Evolutionary conservation across 2,329 filamentous ascomycete species (phyloP).

Genomic region (Ophioceras dolichostomum): DNA sequence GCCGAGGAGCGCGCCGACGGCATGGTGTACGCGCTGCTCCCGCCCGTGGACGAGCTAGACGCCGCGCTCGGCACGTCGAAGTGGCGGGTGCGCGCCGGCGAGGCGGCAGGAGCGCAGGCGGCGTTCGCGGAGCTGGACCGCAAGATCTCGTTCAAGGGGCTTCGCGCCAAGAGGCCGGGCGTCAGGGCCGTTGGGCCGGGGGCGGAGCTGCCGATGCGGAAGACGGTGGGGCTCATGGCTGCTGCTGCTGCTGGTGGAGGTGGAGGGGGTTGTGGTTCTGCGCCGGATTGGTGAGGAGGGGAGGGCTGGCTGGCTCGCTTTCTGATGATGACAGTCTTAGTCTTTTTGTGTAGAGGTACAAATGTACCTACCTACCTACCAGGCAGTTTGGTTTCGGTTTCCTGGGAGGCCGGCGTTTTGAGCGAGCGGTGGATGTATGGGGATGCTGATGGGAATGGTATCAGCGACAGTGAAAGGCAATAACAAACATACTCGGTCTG

Average conservation of each 20-base stretch:
- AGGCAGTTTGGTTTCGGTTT: too few species aligned
- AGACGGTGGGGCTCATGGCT: conserved; percentile 23
- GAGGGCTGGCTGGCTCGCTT: neutral
- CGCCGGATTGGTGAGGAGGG: conserved; percentile 30
- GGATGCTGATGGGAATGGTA: too few species aligned
- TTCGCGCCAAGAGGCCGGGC: conserved; percentile 28
- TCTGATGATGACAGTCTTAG: too few species aligned
- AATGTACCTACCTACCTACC: too few species aligned
- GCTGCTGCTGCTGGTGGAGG: conserved; percentile 12
- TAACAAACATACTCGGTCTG: too few species aligned
- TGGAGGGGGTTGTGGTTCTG: conserved; percentile 27
- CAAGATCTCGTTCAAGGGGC: conserved; percentile 30
- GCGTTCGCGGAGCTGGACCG: conserved; percentile 32
- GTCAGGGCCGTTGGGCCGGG: conserved; percentile 19
- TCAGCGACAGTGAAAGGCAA: too few species aligned
- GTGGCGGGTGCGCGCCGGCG: conserved; percentile 68
- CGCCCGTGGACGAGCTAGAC: conserved; percentile 71
- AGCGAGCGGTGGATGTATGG: too few species aligned
- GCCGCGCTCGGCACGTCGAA: conserved; percentile 62
- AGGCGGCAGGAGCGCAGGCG: conserved; percentile 26
- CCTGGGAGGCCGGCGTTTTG: too few species aligned
- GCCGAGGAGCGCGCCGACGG: conserved; percentile 63
- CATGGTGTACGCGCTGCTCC: conserved; percentile 68
- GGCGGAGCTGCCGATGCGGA: conserved; percentile 19
- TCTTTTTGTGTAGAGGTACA: too few species aligned